These are phyloP conservation scores for Cruciata laevipes DNA, from an alignment of 257 asterid genomes.

Conservation along the genomic window DNA sequence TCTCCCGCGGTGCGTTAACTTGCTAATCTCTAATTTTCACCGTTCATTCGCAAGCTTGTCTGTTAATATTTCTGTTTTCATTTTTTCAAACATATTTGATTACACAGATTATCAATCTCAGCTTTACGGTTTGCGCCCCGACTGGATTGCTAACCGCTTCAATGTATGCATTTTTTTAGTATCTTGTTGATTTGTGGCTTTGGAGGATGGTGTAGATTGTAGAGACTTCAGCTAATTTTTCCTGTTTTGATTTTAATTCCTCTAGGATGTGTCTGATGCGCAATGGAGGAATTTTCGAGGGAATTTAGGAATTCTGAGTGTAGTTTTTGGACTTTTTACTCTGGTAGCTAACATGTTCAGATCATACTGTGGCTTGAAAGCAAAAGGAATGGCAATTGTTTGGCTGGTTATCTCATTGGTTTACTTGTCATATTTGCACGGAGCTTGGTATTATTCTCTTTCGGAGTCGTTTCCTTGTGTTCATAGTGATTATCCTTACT, in stretches of 20 bases:
- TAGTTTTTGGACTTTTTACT: slow-evolving; percentile 65
- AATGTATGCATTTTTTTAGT: slow-evolving; percentile 37
- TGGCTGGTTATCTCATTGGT: slow-evolving; percentile 65
- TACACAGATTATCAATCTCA: slow-evolving; percentile 57
- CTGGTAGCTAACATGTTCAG: slow-evolving; percentile 51
- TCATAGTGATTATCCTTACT: slow-evolving; percentile 17
- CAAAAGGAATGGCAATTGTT: slow-evolving; percentile 74
- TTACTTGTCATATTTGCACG: slow-evolving; percentile 76
- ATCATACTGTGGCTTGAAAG: slow-evolving; percentile 43
- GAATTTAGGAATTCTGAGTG: slow-evolving; percentile 59
- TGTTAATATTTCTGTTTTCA: neutral
- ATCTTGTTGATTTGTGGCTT: neutral
- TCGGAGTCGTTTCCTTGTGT: slow-evolving; percentile 7
- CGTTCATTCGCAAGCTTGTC: neutral
- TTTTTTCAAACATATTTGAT: slow-evolving; percentile 8
- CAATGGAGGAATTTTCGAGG: slow-evolving; percentile 96
- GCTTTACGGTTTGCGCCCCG: slow-evolving; percentile 66
- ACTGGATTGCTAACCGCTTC: slow-evolving; percentile 56
- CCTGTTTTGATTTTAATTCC: slow-evolving; percentile 3
- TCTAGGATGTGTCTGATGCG: slow-evolving; percentile 81
- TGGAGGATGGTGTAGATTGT: neutral
- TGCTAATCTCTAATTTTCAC: neutral
- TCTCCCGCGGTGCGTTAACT: slow-evolving; percentile 51
- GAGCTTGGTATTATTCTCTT: slow-evolving; percentile 57
- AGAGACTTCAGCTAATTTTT: neutral